phyloP scores from a whole-genome alignment of 1,284 basidiomycete genomes.

The Flammula alnicola region DNA sequence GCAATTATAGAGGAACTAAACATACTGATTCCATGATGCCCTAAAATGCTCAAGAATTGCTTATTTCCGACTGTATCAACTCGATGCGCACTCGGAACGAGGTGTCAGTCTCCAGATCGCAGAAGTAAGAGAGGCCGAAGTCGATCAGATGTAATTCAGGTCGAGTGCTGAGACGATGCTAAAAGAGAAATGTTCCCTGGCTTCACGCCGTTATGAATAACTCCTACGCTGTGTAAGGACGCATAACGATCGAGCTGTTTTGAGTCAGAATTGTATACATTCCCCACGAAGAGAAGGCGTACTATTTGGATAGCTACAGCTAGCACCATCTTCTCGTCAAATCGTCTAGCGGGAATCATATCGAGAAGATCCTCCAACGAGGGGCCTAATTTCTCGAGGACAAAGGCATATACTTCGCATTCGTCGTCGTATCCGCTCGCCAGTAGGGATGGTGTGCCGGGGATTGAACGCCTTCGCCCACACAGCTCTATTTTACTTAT shows the following conservation, averaged over 20 bases:
- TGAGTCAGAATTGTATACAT: neutral
- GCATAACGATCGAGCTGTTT: conserved; percentile 33
- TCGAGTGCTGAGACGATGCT: neutral
- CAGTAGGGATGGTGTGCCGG: too few species aligned
- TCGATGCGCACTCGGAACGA: conserved; percentile 21
- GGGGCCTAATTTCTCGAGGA: conserved; percentile 31
- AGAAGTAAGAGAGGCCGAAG: conserved; percentile 30
- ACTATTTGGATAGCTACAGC: conserved; percentile 35
- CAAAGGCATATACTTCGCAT: conserved; percentile 28
- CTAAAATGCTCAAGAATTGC: conserved; percentile 33
- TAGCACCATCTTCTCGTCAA: conserved; percentile 29
- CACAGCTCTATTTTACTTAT: too few species aligned
- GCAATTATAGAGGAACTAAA: neutral
- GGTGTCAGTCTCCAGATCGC: conserved; percentile 10
- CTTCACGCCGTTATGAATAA: conserved; percentile 36
- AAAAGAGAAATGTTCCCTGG: conserved; percentile 35
- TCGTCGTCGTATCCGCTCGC: too few species aligned
- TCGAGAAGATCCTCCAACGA: conserved; percentile 29
- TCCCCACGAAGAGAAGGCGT: neutral
- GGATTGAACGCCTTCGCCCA: too few species aligned
- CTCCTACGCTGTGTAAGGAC: conserved; percentile 27
- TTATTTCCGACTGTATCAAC: conserved; percentile 31
- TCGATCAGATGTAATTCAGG: conserved; percentile 31
- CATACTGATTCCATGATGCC: conserved; percentile 35
- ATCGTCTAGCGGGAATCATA: conserved; percentile 16